Percentiles rank a stretch among this genome's conserved stretches.
Evolutionary conservation across 768 basidiomycete species (phyloP).

Genomic region (Hydnomerulius pinastri): DNA sequence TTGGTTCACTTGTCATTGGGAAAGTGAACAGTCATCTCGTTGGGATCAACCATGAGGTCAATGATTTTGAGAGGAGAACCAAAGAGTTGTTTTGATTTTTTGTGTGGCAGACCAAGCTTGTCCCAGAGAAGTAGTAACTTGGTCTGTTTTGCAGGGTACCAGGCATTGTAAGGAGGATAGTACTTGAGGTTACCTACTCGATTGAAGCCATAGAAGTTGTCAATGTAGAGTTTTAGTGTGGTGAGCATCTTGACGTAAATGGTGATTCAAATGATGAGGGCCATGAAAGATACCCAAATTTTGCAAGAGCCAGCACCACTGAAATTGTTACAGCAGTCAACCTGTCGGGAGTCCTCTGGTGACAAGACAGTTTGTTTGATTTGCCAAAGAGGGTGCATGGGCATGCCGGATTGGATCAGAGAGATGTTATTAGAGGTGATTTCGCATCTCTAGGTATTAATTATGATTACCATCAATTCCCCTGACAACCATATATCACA

Average conservation of each 20-base stretch:
- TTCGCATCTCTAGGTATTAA: no score
- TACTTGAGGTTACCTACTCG: conserved; percentile 11
- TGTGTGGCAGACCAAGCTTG: conserved; percentile 29
- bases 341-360: conserved; percentile 22
- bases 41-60: conserved; percentile 29
- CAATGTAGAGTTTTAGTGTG: background rate
- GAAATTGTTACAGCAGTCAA: conserved; percentile 28
- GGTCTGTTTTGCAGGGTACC: conserved; percentile 24
- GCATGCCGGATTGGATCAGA: no score
- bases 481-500: no score
- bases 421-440: no score
- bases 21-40: conserved; percentile 16
- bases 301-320: conserved; percentile 19
- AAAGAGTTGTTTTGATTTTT: conserved; percentile 29
- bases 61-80: conserved; percentile 25
- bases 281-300: conserved; percentile 24
- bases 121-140: conserved; percentile 32
- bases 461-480: no score
- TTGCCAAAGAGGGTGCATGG: no score
- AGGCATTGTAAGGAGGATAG: conserved; percentile 26
- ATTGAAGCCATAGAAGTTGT: background rate
- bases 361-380: conserved; percentile 35
- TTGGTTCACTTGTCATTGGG: background rate
- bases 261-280: conserved; percentile 31
- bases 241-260: conserved; percentile 6